Evolutionary conservation across 179 eudicot genomes (phyloP).

Genomic region (Beta corolliflora): DNA sequence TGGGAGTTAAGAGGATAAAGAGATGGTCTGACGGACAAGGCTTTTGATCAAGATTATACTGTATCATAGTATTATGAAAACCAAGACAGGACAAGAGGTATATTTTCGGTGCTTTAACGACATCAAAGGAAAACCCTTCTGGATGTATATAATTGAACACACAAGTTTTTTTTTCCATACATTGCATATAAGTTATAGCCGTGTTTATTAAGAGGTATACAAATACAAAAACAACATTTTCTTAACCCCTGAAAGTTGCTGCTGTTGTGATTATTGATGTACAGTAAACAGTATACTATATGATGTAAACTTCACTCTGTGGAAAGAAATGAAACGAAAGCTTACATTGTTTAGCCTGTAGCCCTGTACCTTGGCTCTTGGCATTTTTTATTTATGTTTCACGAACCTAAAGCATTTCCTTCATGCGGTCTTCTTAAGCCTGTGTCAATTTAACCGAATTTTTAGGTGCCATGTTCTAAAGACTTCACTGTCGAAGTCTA

Average conservation of each 20-base stretch:
- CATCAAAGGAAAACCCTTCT: neutral
- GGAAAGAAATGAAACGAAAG: neutral
- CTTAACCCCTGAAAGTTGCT: neutral
- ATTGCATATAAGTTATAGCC: neutral
- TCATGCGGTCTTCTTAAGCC: neutral
- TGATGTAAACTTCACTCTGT: neutral
- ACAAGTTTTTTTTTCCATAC: neutral
- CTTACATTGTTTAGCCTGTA: neutral
- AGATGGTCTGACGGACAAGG: neutral
- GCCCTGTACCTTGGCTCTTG: neutral
- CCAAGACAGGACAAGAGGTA: neutral
- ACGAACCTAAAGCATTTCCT: neutral
- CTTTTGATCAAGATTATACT: neutral
- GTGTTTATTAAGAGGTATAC: neutral
- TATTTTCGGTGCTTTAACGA: neutral
- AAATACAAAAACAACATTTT: neutral
- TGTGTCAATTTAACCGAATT: too few species aligned
- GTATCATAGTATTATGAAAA: constrained; percentile 15
- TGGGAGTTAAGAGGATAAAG: neutral
- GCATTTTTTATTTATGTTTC: neutral
- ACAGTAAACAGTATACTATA: neutral
- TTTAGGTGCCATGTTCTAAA: too few species aligned
- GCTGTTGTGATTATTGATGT: neutral
- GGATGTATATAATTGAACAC: neutral
- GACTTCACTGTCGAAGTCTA: too few species aligned